Conservation (phyloP, 768 basidiomycete species). For the Termitomyces sp. region DNA sequence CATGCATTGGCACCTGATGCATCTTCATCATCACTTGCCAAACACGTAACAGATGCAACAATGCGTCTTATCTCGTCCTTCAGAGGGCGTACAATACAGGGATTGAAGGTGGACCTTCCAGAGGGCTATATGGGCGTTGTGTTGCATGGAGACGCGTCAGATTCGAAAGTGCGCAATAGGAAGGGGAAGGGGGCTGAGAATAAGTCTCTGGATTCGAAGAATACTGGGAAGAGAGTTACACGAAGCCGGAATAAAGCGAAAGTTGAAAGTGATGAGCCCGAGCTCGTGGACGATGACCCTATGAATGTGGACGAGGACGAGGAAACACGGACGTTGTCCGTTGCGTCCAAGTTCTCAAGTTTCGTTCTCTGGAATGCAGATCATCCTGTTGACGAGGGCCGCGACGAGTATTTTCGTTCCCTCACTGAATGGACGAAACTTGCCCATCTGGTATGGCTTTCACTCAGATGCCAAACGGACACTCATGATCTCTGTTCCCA, state of each 20-base stretch:
- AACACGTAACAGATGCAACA: conserved; percentile 24
- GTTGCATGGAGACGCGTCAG: conserved; percentile 32
- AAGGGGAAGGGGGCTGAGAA: conserved; percentile 7
- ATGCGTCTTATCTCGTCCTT: conserved; percentile 62
- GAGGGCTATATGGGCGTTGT: conserved; percentile 68
- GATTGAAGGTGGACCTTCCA: conserved; percentile 59
- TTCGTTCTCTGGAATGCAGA: conserved; percentile 80
- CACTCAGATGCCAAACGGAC: background rate
- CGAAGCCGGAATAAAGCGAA: conserved; percentile 25
- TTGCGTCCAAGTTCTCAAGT: conserved; percentile 56
- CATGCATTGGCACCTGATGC: conserved; percentile 1
- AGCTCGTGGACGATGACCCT: conserved; percentile 24
- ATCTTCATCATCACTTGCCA: conserved; percentile 3
- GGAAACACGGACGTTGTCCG: conserved; percentile 35
- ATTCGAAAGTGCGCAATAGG: conserved; percentile 8
- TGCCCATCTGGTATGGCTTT: conserved; percentile 52
- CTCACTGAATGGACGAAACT: conserved; percentile 71
- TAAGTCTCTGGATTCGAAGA: conserved; percentile 5
- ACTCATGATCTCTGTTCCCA: background rate
- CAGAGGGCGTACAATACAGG: conserved; percentile 72
- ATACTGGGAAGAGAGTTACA: conserved; percentile 23
- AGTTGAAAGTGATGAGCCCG: conserved; percentile 16
- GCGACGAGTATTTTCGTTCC: conserved; percentile 69
- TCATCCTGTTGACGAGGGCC: conserved; percentile 61
- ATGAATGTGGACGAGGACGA: conserved; percentile 29